Conservation (phyloP, 352 stramenopile genomes). For the Thraustochytrium striatum region DNA sequence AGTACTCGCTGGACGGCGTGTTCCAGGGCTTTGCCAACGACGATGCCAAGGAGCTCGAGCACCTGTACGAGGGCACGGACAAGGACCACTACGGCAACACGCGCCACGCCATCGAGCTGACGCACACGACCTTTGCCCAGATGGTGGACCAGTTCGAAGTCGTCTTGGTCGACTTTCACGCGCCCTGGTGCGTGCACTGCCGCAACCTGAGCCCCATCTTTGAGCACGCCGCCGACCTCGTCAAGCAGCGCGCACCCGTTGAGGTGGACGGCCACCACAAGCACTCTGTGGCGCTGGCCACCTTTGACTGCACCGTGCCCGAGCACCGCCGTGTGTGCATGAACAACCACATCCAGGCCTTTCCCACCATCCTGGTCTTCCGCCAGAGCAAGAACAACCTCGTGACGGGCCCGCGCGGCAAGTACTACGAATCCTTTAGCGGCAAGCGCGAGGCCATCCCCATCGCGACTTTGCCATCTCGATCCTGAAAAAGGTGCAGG, state of each 20-base stretch:
- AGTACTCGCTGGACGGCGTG: conserved; percentile 36
- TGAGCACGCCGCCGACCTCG: conserved; percentile 43
- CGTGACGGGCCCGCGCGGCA: conserved; percentile 17
- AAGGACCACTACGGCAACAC: conserved; percentile 40
- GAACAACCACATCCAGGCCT: conserved; percentile 42
- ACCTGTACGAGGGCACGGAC: conserved; percentile 47
- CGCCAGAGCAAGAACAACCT: conserved; percentile 42
- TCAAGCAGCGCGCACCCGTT: not conserved
- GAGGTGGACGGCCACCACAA: conserved; percentile 45
- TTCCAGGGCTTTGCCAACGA: not conserved
- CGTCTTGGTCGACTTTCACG: conserved; percentile 47
- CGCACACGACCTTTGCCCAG: conserved; percentile 25
- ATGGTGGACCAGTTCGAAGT: conserved; percentile 45
- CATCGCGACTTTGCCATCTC: conserved; percentile 44
- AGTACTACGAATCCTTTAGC: conserved; percentile 32
- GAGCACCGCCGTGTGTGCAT: conserved; percentile 15
- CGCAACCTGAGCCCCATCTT: conserved; percentile 46
- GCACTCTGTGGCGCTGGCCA: conserved; percentile 45
- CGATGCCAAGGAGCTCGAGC: conserved; percentile 6
- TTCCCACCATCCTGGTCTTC: conserved; percentile 50
- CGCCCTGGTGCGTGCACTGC: conserved; percentile 47
- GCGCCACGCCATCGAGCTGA: conserved; percentile 44
- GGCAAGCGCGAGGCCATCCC: conserved; percentile 21
- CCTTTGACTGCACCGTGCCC: conserved; percentile 42
- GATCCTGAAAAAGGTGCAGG: conserved; percentile 39